Evolutionary conservation across 164 flowering plant species (phyloP).

Genomic region (Taxillus chinensis): DNA sequence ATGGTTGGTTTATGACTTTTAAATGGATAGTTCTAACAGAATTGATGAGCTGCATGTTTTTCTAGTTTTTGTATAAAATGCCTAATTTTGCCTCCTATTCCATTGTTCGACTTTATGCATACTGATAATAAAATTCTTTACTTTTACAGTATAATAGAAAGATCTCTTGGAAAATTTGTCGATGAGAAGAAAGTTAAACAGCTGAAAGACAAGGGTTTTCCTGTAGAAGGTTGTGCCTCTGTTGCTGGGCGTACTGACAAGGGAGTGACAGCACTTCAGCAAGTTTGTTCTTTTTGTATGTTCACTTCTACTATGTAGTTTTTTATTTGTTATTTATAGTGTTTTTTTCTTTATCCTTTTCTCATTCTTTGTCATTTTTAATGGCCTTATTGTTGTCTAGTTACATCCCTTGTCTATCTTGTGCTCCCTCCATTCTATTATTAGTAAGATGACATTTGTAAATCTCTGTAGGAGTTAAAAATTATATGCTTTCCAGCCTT

Average conservation of each 20-base stretch:
- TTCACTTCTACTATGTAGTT: background rate
- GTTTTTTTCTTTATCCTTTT: constrained; percentile 1
- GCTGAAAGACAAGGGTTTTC: constrained; percentile 55
- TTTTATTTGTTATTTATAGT: background rate
- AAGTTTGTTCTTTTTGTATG: constrained; percentile 91
- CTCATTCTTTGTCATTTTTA: background rate
- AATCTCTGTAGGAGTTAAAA: no score
- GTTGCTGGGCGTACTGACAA: constrained; percentile 99
- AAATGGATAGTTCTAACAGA: no score
- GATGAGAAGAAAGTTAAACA: constrained; percentile 68
- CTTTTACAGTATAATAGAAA: constrained; percentile 48
- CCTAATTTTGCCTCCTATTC: background rate
- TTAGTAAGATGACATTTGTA: no score
- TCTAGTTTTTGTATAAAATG: no score
- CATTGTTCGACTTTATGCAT: no score
- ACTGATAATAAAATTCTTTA: no score
- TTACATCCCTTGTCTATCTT: no score
- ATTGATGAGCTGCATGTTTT: no score
- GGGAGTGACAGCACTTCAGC: constrained; percentile 85
- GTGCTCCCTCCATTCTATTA: no score
- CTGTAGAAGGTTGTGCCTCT: constrained; percentile 56
- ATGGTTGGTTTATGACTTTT: no score
- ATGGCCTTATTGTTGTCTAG: no score
- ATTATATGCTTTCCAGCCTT: no score
- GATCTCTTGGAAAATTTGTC: constrained; percentile 64